Percentiles rank a stretch among this genome's conserved stretches.
phyloP scores from a whole-genome alignment of 306 rosid genomes.

The Prunus mira region DNA sequence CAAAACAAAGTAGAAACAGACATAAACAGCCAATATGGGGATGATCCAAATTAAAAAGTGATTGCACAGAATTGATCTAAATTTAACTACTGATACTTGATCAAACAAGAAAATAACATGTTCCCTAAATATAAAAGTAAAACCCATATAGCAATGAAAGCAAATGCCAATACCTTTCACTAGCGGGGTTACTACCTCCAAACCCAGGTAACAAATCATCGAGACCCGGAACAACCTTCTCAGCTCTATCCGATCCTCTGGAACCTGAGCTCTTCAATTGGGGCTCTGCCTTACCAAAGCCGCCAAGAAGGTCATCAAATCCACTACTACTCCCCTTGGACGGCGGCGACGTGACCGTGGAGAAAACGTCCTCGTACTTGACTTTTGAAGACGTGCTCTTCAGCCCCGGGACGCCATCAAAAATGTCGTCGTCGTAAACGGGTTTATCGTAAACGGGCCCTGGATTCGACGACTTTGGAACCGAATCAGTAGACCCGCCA shows the following conservation, averaged over 20 bases:
- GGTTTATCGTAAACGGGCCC: slow-evolving; percentile 76
- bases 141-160: not conserved
- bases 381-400: slow-evolving; percentile 54
- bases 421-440: slow-evolving; percentile 83
- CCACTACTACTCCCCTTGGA: slow-evolving; percentile 39
- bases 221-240: slow-evolving; percentile 44
- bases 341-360: slow-evolving; percentile 43
- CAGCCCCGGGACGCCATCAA: slow-evolving; percentile 80
- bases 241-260: slow-evolving; percentile 46
- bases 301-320: slow-evolving; percentile 80
- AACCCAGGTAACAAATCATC: slow-evolving; percentile 88
- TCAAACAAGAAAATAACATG: not conserved
- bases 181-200: slow-evolving; percentile 46
- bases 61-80: slow-evolving; percentile 1
- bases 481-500: slow-evolving; percentile 33
- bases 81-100: not conserved
- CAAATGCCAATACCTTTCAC: slow-evolving; percentile 53
- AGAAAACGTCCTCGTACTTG: slow-evolving; percentile 58
- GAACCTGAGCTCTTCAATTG: slow-evolving; percentile 45
- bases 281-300: slow-evolving; percentile 65
- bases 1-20: not conserved
- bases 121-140: not conserved
- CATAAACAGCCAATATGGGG: too few species aligned
- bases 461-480: slow-evolving; percentile 37
- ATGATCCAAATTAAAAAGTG: not conserved